Conservation (phyloP, 352 stramenopile species). For the Pythium aquatile region DNA sequence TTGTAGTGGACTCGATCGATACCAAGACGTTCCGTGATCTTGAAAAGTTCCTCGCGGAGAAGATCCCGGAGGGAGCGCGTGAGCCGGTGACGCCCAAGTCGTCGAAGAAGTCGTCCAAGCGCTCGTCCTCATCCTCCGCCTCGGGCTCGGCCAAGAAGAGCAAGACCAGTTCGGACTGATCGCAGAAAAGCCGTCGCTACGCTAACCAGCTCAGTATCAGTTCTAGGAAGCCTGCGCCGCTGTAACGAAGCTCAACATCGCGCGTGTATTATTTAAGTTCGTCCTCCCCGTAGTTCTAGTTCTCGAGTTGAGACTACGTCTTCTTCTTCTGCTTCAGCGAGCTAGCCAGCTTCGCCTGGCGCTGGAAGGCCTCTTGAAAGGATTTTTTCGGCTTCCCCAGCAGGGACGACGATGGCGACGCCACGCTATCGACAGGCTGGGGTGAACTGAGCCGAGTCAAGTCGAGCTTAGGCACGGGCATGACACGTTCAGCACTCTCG, state of each 20-base stretch:
- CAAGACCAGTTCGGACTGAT: constrained; percentile 38
- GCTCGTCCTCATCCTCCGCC: constrained; percentile 20
- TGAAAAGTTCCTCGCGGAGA: constrained; percentile 77
- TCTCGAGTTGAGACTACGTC: not conserved
- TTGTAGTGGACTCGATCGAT: constrained; percentile 88
- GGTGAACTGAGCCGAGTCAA: constrained; percentile 13
- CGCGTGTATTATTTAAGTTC: constrained; percentile 15
- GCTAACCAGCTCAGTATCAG: no score
- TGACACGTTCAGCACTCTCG: not conserved
- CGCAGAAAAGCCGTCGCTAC: not conserved
- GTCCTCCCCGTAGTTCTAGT: not conserved
- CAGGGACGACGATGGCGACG: not conserved
- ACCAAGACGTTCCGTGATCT: constrained; percentile 86
- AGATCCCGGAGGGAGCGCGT: constrained; percentile 63
- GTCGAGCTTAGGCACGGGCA: constrained; percentile 25
- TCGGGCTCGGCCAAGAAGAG: constrained; percentile 52
- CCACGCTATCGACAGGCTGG: not conserved
- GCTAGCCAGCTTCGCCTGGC: constrained; percentile 49
- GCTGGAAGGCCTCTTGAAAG: constrained; percentile 48
- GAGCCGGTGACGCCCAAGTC: constrained; percentile 70
- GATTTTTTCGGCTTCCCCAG: constrained; percentile 32
- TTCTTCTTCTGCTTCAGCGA: constrained; percentile 51
- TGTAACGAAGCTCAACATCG: constrained; percentile 4
- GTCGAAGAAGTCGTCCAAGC: constrained; percentile 36
- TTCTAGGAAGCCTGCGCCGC: not conserved